Conservation (phyloP, 1,284 basidiomycete genomes). For the Takashimella koratensis region DNA sequence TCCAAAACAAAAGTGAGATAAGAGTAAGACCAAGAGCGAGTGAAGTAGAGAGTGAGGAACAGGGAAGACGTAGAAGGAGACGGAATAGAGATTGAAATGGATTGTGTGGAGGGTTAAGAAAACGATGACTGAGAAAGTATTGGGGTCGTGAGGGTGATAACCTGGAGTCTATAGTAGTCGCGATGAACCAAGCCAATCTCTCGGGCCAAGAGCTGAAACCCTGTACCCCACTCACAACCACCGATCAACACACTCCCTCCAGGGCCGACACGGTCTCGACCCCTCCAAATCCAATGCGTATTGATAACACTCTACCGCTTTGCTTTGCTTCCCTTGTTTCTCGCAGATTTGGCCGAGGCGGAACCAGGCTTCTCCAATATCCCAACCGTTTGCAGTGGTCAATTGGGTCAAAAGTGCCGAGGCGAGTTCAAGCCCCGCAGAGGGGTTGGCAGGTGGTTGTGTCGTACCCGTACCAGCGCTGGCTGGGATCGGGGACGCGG, state of each 20-base stretch:
- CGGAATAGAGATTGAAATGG: too few species aligned
- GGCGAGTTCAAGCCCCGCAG: slow-evolving; percentile 65
- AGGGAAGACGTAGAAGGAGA: too few species aligned
- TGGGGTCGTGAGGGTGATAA: too few species aligned
- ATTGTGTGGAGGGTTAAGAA: too few species aligned
- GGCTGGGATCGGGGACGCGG: background rate
- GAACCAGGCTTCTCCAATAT: slow-evolving; percentile 89
- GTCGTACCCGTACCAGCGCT: background rate
- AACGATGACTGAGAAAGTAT: too few species aligned
- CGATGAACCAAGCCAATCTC: too few species aligned
- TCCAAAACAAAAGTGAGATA: too few species aligned
- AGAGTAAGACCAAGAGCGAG: too few species aligned
- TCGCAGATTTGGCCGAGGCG: slow-evolving; percentile 75
- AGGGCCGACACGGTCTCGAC: slow-evolving; percentile 44
- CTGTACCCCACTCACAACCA: slow-evolving; percentile 31
- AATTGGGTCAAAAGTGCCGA: slow-evolving; percentile 58
- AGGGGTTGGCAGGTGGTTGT: slow-evolving; percentile 69
- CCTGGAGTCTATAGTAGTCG: too few species aligned
- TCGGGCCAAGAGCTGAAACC: too few species aligned
- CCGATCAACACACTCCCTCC: slow-evolving; percentile 33
- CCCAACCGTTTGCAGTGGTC: slow-evolving; percentile 64
- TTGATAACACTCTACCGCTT: slow-evolving; percentile 69
- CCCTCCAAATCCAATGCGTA: slow-evolving; percentile 71
- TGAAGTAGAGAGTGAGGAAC: too few species aligned
- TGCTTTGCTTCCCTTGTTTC: slow-evolving; percentile 62